phyloP scores from a whole-genome alignment of 164 flowering plant genomes.

The Liriodendron chinense region DNA sequence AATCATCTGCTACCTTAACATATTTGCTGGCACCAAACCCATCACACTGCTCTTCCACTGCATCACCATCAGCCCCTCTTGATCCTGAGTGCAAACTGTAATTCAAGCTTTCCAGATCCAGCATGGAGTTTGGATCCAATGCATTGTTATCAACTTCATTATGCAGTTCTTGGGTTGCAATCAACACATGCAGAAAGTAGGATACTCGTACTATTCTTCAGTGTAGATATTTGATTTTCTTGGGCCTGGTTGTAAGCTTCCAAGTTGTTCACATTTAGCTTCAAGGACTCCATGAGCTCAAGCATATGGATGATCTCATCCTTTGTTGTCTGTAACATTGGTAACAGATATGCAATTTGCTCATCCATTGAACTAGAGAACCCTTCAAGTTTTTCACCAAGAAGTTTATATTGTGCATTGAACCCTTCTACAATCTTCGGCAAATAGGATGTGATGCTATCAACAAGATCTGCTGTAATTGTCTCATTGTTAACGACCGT shows the following conservation, averaged over 20 bases:
- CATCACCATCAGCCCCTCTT: conserved; percentile 25
- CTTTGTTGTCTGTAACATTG: conserved; percentile 38
- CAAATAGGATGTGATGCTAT: conserved; percentile 29
- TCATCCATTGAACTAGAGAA: conserved; percentile 48
- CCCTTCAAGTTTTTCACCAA: conserved; percentile 42
- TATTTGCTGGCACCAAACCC: conserved; percentile 19
- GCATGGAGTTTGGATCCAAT: conserved; percentile 21
- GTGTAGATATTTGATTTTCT: conserved; percentile 31
- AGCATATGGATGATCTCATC: conserved; percentile 28
- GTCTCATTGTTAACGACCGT: conserved; percentile 29
- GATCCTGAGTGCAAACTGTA: conserved; percentile 7
- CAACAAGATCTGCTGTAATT: conserved; percentile 31
- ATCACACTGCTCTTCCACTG: conserved; percentile 14
- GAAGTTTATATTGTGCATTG: conserved; percentile 39
- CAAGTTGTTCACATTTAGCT: conserved; percentile 34
- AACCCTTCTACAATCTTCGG: conserved; percentile 43
- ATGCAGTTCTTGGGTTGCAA: conserved; percentile 44
- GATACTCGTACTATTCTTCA: conserved; percentile 40
- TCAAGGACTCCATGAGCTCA: conserved; percentile 37
- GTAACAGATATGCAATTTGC: conserved; percentile 38
- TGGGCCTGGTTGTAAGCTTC: conserved; percentile 42
- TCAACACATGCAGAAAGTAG: conserved; percentile 59
- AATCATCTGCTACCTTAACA: conserved; percentile 32
- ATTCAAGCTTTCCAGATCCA: conserved; percentile 28
- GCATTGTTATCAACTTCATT: conserved; percentile 29